phyloP scores from a whole-genome alignment of 2,329 filamentous ascomycete species.

The Emmonsiellopsis sp. region DNA sequence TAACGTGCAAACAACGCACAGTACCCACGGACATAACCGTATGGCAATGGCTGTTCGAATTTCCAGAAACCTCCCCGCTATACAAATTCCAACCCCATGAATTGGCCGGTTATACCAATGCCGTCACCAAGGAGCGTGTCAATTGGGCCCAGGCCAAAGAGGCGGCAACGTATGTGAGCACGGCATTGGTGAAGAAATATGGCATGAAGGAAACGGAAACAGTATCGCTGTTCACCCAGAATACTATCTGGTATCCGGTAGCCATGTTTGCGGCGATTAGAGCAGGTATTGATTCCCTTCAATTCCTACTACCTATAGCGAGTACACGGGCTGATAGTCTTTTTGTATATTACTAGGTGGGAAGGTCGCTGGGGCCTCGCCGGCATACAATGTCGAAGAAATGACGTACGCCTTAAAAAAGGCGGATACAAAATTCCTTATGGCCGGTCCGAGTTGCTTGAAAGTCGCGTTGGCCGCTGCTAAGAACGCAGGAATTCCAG shows the following conservation, averaged over 20 bases:
- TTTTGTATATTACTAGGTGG: constrained; percentile 24
- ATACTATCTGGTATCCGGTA: constrained; percentile 56
- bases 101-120: constrained; percentile 48
- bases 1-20: constrained; percentile 15
- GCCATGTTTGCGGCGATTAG: constrained; percentile 48
- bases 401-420: constrained; percentile 54
- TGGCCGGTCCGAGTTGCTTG: constrained; percentile 45
- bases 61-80: constrained; percentile 41
- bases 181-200: constrained; percentile 47
- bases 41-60: constrained; percentile 53
- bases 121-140: constrained; percentile 48
- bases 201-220: constrained; percentile 45
- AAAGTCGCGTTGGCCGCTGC: constrained; percentile 46
- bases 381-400: constrained; percentile 56
- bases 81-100: constrained; percentile 27
- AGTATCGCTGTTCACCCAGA: constrained; percentile 50
- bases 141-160: constrained; percentile 47
- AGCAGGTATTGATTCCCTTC: constrained; percentile 19
- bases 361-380: constrained; percentile 51
- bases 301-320: neutral
- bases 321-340: neutral
- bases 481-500: constrained; percentile 43
- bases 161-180: constrained; percentile 48
- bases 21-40: constrained; percentile 47
- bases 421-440: constrained; percentile 45